Percentiles rank a stretch among this genome's conserved stretches.
These are phyloP conservation scores for Eimeria falciformis DNA, from an alignment of 169 alveolate genomes.

Conservation along the genomic window DNA sequence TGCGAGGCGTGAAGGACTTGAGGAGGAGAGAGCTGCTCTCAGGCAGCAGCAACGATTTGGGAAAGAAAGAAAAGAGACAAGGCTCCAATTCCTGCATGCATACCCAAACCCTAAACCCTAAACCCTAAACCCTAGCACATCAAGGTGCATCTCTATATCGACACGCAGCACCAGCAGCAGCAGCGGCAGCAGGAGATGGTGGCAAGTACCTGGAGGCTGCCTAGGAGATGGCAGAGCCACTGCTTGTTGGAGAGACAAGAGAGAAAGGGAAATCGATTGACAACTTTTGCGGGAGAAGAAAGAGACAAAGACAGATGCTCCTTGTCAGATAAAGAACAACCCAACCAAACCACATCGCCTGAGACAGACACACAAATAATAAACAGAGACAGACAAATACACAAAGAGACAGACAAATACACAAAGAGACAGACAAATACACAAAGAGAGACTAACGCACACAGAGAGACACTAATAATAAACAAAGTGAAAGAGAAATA, in stretches of 20 bases:
- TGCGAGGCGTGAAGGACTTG: background rate
- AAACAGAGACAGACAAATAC: background rate
- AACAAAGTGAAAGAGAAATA: background rate
- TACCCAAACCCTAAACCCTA: no score
- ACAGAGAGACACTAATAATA: no score
- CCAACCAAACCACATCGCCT: background rate
- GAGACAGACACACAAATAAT: background rate
- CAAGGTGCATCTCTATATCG: no score
- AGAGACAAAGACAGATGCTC: background rate
- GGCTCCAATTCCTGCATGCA: background rate
- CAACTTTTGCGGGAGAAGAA: background rate
- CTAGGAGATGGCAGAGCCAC: background rate
- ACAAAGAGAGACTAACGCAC: no score
- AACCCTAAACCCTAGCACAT: no score
- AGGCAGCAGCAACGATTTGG: background rate
- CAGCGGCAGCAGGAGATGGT: background rate
- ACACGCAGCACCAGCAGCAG: conserved; percentile 4
- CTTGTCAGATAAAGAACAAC: background rate
- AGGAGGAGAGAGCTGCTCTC: background rate
- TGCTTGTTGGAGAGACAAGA: background rate
- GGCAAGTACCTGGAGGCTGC: background rate
- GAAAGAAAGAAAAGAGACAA: background rate
- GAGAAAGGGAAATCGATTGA: background rate
- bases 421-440: background rate
- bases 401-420: background rate